Evolutionary conservation across 352 stramenopile genomes (phyloP).

Genomic region (Pythium chondricola): DNA sequence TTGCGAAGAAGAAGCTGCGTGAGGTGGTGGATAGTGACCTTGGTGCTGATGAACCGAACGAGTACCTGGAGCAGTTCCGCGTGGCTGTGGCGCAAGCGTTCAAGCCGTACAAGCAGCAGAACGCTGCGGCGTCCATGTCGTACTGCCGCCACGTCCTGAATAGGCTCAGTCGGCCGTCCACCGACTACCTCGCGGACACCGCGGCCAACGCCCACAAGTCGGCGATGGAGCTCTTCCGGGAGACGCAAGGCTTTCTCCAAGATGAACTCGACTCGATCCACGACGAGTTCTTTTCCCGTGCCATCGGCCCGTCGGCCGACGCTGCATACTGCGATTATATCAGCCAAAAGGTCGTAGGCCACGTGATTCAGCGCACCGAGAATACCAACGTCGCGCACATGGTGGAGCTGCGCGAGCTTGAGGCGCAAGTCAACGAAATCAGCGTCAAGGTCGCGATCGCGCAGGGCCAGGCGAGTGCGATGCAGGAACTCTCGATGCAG

Average conservation of each 20-base stretch:
- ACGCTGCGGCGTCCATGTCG: constrained; percentile 74
- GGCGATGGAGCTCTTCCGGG: constrained; percentile 65
- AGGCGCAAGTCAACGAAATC: constrained; percentile 78
- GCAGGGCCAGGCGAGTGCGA: constrained; percentile 72
- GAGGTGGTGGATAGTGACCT: constrained; percentile 67
- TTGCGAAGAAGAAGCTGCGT: constrained; percentile 70
- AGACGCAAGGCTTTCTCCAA: constrained; percentile 59
- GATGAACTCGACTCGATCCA: constrained; percentile 42
- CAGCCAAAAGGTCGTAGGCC: constrained; percentile 60
- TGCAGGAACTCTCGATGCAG: constrained; percentile 73
- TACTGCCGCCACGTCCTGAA: constrained; percentile 70
- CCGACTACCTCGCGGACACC: constrained; percentile 29
- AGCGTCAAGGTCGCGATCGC: constrained; percentile 77
- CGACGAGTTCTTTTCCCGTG: constrained; percentile 50
- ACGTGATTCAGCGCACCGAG: constrained; percentile 77
- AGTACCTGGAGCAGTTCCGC: constrained; percentile 69
- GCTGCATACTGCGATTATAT: constrained; percentile 81
- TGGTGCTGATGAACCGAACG: constrained; percentile 42
- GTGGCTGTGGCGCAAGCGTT: constrained; percentile 32
- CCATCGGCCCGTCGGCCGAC: constrained; percentile 69
- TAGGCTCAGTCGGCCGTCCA: constrained; percentile 29
- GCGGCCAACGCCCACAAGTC: constrained; percentile 42
- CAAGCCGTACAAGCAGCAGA: constrained; percentile 62
- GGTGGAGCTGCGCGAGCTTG: constrained; percentile 62
- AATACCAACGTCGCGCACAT: constrained; percentile 68